phyloP scores from a whole-genome alignment of 441 rosid species.

The Capsella rubella region DNA sequence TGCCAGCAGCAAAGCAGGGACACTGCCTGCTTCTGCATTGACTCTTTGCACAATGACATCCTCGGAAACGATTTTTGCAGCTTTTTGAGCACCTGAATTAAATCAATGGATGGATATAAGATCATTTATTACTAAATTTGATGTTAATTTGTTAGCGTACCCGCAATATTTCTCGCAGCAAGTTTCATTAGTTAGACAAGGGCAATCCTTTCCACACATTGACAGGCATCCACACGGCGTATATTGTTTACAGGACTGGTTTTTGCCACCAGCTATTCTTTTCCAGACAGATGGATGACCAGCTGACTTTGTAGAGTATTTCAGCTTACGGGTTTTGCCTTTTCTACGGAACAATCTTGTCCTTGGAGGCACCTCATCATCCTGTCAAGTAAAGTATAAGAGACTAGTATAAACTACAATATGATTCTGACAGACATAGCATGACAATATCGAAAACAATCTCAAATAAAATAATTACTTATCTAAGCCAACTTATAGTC shows the following conservation, averaged over 20 bases:
- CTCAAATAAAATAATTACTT: slow-evolving; percentile 16
- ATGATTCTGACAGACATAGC: slow-evolving; percentile 16
- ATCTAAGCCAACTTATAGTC: slow-evolving; percentile 31
- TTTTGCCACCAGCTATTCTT: slow-evolving; percentile 93
- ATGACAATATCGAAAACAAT: slow-evolving; percentile 22
- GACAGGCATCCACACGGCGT: slow-evolving; percentile 89
- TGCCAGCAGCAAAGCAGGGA: slow-evolving; percentile 95
- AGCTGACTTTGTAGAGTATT: slow-evolving; percentile 73
- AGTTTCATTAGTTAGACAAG: slow-evolving; percentile 77
- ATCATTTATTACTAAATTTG: slow-evolving; percentile 21
- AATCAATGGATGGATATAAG: not conserved
- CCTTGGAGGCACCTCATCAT: slow-evolving; percentile 79
- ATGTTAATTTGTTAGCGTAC: slow-evolving; percentile 52
- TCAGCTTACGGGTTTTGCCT: slow-evolving; percentile 73
- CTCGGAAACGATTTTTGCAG: slow-evolving; percentile 92
- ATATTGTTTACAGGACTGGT: slow-evolving; percentile 77
- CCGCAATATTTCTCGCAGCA: slow-evolving; percentile 98
- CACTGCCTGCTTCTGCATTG: slow-evolving; percentile 95
- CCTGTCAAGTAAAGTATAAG: slow-evolving; percentile 51
- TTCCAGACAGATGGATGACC: slow-evolving; percentile 98
- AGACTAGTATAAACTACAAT: not conserved
- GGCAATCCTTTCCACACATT: slow-evolving; percentile 85
- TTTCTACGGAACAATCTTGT: slow-evolving; percentile 79
- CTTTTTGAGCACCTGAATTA: slow-evolving; percentile 80
- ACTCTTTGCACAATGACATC: slow-evolving; percentile 95